Percentiles rank a stretch among this genome's conserved stretches.
These are phyloP conservation scores for Sanguinoderma infundibulare DNA, from an alignment of 1,284 basidiomycete genomes.

Conservation along the genomic window DNA sequence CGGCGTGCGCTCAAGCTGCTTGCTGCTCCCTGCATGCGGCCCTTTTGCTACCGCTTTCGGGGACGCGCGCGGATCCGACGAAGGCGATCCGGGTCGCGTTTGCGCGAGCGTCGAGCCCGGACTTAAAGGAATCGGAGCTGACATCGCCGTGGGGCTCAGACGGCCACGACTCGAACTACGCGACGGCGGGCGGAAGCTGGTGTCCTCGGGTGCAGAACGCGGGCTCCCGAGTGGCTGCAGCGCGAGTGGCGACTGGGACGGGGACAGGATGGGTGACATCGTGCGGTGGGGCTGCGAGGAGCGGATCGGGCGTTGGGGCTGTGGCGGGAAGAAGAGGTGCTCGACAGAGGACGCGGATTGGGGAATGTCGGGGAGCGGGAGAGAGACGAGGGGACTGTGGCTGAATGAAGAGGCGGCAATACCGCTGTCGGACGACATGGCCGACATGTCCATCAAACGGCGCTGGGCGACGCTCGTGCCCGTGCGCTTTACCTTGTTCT, in stretches of 20 bases:
- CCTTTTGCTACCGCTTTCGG: conserved; percentile 11
- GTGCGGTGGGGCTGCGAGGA: conserved; percentile 5
- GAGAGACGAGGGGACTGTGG: conserved; percentile 22
- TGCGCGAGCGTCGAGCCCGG: conserved; percentile 26
- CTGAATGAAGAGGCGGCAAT: conserved; percentile 18
- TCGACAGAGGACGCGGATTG: conserved; percentile 20
- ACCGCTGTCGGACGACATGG: conserved; percentile 23
- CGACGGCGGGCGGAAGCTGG: neutral
- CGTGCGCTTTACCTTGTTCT: conserved; percentile 15
- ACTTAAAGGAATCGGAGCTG: conserved; percentile 20
- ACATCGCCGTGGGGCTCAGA: conserved; percentile 11
- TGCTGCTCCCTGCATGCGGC: conserved; percentile 11
- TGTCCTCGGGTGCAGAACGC: neutral
- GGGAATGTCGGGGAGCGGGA: conserved; percentile 22
- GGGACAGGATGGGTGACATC: conserved; percentile 16
- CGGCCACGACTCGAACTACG: neutral
- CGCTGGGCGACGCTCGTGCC: conserved; percentile 18
- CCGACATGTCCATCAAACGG: conserved; percentile 17
- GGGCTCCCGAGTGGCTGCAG: conserved; percentile 13
- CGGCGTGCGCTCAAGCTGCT: conserved; percentile 10
- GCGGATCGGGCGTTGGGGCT: conserved; percentile 13
- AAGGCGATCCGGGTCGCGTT: conserved; percentile 19
- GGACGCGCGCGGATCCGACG: conserved; percentile 13
- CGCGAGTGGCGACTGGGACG: conserved; percentile 19
- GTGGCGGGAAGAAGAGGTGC: conserved; percentile 18